Evolutionary conservation across 306 rosid genomes (phyloP).

Genomic region (Nissolia schottii): DNA sequence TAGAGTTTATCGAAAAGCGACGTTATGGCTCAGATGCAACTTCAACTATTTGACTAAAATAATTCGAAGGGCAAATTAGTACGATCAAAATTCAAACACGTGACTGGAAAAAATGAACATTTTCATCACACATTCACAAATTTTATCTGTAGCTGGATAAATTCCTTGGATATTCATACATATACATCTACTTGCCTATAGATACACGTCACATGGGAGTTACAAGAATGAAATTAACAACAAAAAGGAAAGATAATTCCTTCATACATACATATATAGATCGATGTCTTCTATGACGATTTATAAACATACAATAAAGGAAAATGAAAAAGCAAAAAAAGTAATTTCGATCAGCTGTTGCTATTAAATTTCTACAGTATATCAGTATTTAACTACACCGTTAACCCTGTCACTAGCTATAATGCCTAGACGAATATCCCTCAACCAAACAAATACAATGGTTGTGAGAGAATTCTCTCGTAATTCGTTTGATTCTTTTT

Average conservation of each 20-base stretch:
- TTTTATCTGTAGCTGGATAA: background rate
- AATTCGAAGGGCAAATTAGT: background rate
- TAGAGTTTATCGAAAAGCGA: background rate
- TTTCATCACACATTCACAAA: conserved; percentile 23
- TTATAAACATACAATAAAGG: conserved; percentile 38
- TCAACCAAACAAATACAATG: conserved; percentile 66
- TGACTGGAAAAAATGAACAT: background rate
- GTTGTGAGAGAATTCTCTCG: conserved; percentile 24
- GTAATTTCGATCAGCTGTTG: conserved; percentile 34
- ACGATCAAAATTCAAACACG: background rate
- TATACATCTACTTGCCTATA: background rate
- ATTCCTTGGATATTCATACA: background rate
- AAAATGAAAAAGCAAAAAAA: background rate
- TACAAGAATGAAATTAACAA: conserved; percentile 20
- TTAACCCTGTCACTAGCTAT: conserved; percentile 26
- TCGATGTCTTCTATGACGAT: conserved; percentile 36
- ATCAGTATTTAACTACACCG: conserved; percentile 53
- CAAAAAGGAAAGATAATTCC: conserved; percentile 35
- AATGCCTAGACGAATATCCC: conserved; percentile 38
- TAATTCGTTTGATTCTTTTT: background rate
- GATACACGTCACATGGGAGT: conserved; percentile 31
- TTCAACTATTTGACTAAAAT: background rate
- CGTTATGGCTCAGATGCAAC: background rate
- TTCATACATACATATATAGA: no score
- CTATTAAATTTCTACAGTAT: conserved; percentile 52